Percentiles rank a stretch among this genome's conserved stretches.
phyloP scores from a whole-genome alignment of 1,139 yeast genomes.

The Chernovozyma sophiae-reginae region DNA sequence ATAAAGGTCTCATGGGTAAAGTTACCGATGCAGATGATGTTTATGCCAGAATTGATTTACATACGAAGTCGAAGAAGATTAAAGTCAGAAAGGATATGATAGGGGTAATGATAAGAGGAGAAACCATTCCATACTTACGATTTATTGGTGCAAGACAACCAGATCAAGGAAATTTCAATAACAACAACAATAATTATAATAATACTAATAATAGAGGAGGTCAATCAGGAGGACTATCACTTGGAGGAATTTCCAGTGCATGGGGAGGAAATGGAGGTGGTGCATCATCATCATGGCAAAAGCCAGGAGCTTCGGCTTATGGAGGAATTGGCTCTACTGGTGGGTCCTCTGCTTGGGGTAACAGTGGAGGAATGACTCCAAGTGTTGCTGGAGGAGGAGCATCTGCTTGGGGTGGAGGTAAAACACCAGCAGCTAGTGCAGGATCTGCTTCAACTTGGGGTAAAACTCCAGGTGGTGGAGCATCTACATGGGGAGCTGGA shows the following conservation, averaged over 20 bases:
- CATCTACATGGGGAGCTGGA: slow-evolving; percentile 29
- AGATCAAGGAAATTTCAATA: neutral
- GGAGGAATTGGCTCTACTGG: slow-evolving; percentile 22
- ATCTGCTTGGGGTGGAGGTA: slow-evolving; percentile 38
- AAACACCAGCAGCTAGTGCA: slow-evolving; percentile 17
- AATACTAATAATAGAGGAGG: slow-evolving; percentile 11
- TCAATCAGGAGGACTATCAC: slow-evolving; percentile 13
- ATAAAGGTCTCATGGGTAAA: slow-evolving; percentile 92
- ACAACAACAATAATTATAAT: neutral
- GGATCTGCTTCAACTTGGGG: slow-evolving; percentile 24
- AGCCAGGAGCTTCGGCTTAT: slow-evolving; percentile 42
- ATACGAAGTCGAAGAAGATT: slow-evolving; percentile 84
- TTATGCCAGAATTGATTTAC: slow-evolving; percentile 87
- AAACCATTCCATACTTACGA: slow-evolving; percentile 75
- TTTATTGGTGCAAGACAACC: slow-evolving; percentile 50
- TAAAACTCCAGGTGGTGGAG: slow-evolving; percentile 20
- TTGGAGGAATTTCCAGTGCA: slow-evolving; percentile 31
- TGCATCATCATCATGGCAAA: slow-evolving; percentile 22
- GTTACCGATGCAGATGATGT: slow-evolving; percentile 92
- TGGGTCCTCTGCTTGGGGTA: slow-evolving; percentile 22
- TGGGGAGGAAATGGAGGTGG: slow-evolving; percentile 27
- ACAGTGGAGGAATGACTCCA: slow-evolving; percentile 24
- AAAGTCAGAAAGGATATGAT: slow-evolving; percentile 78
- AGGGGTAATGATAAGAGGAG: slow-evolving; percentile 63
- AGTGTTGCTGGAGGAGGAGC: slow-evolving; percentile 20